Base-by-base conservation (phyloP, 2,329 filamentous ascomycete genomes). In the Trichoderma gracile region DNA sequence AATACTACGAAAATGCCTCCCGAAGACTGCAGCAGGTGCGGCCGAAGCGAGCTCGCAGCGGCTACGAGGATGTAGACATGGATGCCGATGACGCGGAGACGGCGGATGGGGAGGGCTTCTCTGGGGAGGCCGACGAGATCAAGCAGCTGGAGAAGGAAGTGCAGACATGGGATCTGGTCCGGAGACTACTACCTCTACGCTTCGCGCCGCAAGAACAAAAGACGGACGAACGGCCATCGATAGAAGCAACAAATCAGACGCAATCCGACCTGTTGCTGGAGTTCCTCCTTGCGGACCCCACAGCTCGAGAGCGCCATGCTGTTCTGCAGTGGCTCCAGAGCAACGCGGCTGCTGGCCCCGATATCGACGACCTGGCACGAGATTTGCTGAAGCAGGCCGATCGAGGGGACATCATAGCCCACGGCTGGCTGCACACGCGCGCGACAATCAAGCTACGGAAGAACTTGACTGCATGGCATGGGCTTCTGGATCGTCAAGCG, bases 371-470 rank as follows among this genome's bases (percentile, higher is more conserved):
- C 27, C 80, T 96, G 30, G 89, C 93, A 57, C 84, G 88, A 59
- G 89, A 94, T 63, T 83, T 93, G 61, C 89, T 93, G 73, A 83
- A 87, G 66, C 88, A 88, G 67, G 89, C 91, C 14, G 90, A 94
- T 66, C 83, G 91, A 71, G 90, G 90, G 10, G 91, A 93, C 56
- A 87, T 93, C 10, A 91, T 95, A 79, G 88, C 91, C 30, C 88
- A 93, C 74, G 94, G 94, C 46, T 97, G 93, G 91, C 86, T 97
- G 67, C 92, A 97, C 74, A 97, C 95, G 0, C 91, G 93, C 68
- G 87, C 91, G 65, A 89, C 89, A 54, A 92, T 99, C 77, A 99
- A 99, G 79, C 85, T 91, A 64, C 87, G 92, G 74, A 99, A 98
- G 79, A 88, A 90, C 65, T 79, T 95, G 68, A 85, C 90, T 65